Base-by-base conservation (phyloP, 768 basidiomycete genomes). In the Hypholoma fasciculare region DNA sequence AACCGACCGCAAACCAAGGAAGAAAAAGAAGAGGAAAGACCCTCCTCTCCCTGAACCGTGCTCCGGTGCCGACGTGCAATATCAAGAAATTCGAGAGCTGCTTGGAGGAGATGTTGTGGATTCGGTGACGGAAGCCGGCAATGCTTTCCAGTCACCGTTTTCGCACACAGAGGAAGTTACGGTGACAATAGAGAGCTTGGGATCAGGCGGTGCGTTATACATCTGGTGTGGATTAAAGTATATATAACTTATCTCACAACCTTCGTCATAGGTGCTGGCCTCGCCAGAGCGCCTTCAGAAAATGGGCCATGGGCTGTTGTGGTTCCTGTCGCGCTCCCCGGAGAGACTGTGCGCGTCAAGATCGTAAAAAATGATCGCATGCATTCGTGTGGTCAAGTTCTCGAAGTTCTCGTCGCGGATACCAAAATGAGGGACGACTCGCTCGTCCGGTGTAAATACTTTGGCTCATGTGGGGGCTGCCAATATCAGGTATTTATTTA, bases 381-480 rank as follows among this genome's bases (percentile, higher is more conserved):
- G 61, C 82, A 91, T 69, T 93, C 92, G 5, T 79, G 84, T 56
- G 94, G 87, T 6, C 91, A 94, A 63, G 78, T 94, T 0, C 39
- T 96, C 5, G 77, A 82, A 48, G 76, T 95, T 26, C 58, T 89
- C 36, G 72, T 71, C 1, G 83, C 87, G n/a, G 94, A 90, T 69
- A 59, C 69, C 0, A 81, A 79, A 39, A 72, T 90, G 55, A 76
- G 95, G 52, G 91, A 94, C 63, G 76, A 84, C 63, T 78, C 71
- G 27, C 76, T 83, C 20, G 82, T 91, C 0, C 77, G 80, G 60
- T 98, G 96, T 74, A 83, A 85, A 60, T 95, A 98, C 69, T 98
- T 97, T 75, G 90, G 90, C 0, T 77, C 75, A 39, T 98, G 96
- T 71, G 92, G 85, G 0, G 96, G 96, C 1, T 99, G 96, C 69